These are phyloP conservation scores for Paragyromitra xinjiangensis DNA, from an alignment of 495 filamentous ascomycete species.

Conservation along the genomic window DNA sequence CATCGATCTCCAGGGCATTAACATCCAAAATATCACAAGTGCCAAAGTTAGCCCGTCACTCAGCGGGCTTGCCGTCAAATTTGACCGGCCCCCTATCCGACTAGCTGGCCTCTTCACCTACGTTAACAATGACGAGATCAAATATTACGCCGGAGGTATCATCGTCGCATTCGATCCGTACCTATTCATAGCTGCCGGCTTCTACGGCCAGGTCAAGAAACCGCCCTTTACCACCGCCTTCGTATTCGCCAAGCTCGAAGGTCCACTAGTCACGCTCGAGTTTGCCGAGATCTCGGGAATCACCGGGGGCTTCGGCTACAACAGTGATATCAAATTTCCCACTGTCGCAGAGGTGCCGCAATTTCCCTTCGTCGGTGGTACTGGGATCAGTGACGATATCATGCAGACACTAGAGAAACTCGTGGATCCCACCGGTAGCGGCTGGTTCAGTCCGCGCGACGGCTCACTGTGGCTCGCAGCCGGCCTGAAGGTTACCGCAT, in stretches of 20 bases:
- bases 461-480: conserved; percentile 60
- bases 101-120: conserved; percentile 61
- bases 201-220: conserved; percentile 54
- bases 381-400: conserved; percentile 1
- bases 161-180: conserved; percentile 59
- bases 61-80: conserved; percentile 58
- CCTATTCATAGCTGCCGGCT: conserved; percentile 59
- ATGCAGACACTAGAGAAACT: conserved; percentile 41
- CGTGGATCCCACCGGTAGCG: conserved; percentile 2
- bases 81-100: conserved; percentile 59
- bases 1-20: conserved; percentile 24
- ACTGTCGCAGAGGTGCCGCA: conserved; percentile 56
- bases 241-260: conserved; percentile 61
- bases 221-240: conserved; percentile 58
- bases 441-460: conserved; percentile 53
- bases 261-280: conserved; percentile 61
- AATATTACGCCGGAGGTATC: conserved; percentile 60
- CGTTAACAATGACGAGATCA: conserved; percentile 24
- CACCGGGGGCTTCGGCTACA: conserved; percentile 63
- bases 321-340: conserved; percentile 59
- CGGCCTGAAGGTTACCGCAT: conserved; percentile 60
- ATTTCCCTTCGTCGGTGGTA: conserved; percentile 61
- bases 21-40: conserved; percentile 16
- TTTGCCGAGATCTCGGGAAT: conserved; percentile 61
- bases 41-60: conserved; percentile 44